Evolutionary conservation across 2,329 filamentous ascomycete genomes (phyloP).

Genomic region (Nannizziopsis barbatae): DNA sequence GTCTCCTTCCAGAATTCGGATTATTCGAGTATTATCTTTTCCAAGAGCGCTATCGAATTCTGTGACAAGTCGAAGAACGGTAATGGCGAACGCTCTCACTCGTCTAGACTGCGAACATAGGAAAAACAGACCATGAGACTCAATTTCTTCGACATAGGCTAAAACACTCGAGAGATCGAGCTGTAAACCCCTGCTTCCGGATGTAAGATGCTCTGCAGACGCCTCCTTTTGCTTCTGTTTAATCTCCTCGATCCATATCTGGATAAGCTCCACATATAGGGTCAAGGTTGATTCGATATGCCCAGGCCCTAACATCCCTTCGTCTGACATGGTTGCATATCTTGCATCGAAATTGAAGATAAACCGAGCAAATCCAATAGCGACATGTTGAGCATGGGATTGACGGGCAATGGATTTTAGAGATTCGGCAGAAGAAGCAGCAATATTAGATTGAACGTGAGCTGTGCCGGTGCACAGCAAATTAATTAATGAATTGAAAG

Average conservation of each 20-base stretch:
- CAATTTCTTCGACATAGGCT: slow-evolving; percentile 90
- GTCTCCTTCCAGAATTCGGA: slow-evolving; percentile 83
- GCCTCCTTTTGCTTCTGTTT: slow-evolving; percentile 71
- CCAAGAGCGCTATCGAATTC: slow-evolving; percentile 87
- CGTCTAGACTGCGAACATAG: slow-evolving; percentile 87
- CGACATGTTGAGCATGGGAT: slow-evolving; percentile 86
- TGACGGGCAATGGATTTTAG: slow-evolving; percentile 91
- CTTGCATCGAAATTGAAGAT: slow-evolving; percentile 98
- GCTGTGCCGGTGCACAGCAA: slow-evolving; percentile 92
- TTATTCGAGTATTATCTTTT: slow-evolving; percentile 69
- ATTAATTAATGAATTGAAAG: slow-evolving; percentile 88
- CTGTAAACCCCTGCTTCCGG: slow-evolving; percentile 62
- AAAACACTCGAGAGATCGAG: slow-evolving; percentile 79
- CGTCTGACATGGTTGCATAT: slow-evolving; percentile 96
- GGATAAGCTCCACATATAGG: slow-evolving; percentile 82
- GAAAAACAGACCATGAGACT: slow-evolving; percentile 94
- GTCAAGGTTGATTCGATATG: slow-evolving; percentile 92
- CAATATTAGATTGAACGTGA: slow-evolving; percentile 86
- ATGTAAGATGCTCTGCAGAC: slow-evolving; percentile 53
- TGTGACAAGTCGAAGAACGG: slow-evolving; percentile 77
- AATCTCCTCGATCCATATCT: slow-evolving; percentile 97
- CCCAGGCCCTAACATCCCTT: slow-evolving; percentile 83
- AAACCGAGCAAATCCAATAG: slow-evolving; percentile 90
- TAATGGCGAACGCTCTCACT: slow-evolving; percentile 83
- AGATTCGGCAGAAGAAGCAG: slow-evolving; percentile 80